Percentiles rank a stretch among this genome's conserved stretches.
phyloP scores from a whole-genome alignment of 306 rosid species.

The Purshia tridentata region DNA sequence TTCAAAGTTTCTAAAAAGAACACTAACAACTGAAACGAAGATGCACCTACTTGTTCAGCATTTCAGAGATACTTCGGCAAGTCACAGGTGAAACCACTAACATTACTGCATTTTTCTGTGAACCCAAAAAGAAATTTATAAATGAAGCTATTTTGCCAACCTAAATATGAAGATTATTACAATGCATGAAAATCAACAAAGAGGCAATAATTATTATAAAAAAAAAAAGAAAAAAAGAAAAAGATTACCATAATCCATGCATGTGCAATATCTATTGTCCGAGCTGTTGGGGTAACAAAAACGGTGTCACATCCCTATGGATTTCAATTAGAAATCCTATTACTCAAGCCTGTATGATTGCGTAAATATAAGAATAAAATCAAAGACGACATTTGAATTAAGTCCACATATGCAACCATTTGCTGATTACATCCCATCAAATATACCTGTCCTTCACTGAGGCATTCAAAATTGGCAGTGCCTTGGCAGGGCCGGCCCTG shows the following conservation, averaged over 20 bases:
- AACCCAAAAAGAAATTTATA: conserved; percentile 1
- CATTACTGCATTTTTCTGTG: conserved; percentile 70
- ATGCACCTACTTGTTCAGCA: conserved; percentile 77
- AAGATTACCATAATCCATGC: conserved; percentile 87
- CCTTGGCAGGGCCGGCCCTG: too few species aligned
- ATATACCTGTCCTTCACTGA: conserved; percentile 74
- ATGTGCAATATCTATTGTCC: conserved; percentile 85
- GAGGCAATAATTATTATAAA: conserved; percentile 7
- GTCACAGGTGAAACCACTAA: conserved; percentile 72
- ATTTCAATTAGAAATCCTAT: conserved; percentile 71
- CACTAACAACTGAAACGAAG: background rate
- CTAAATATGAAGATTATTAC: conserved; percentile 8
- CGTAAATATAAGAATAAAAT: conserved; percentile 43
- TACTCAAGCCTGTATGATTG: conserved; percentile 62
- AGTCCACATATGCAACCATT: conserved; percentile 28
- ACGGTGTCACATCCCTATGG: conserved; percentile 94
- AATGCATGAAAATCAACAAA: conserved; percentile 24
- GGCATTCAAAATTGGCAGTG: conserved; percentile 82
- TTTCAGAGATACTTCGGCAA: conserved; percentile 48
- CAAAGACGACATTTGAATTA: conserved; percentile 22
- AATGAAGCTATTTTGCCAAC: background rate
- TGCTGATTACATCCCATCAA: conserved; percentile 21
- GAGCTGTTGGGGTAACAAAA: conserved; percentile 96
- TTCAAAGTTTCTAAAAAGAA: background rate
- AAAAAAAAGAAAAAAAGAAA: conserved; percentile 10